Conservation (phyloP, 495 filamentous ascomycete genomes). For the Tuber borchii region DNA sequence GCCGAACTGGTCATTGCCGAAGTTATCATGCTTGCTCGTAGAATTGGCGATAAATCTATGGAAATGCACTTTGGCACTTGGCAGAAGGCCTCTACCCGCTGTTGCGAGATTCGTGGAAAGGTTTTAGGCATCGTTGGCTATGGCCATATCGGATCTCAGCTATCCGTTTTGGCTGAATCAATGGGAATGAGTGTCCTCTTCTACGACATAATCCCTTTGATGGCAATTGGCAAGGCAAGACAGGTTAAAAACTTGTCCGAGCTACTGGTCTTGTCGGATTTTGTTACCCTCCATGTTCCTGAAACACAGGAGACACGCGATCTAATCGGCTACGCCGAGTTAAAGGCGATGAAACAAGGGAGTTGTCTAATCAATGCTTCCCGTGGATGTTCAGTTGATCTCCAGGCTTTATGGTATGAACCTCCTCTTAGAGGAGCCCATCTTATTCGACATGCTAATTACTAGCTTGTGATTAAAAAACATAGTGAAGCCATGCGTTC, state of each 20-base stretch:
- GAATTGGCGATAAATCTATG: constrained; percentile 84
- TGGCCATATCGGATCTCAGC: constrained; percentile 93
- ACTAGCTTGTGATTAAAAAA: neutral
- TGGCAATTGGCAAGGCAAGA: constrained; percentile 79
- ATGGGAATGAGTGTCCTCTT: constrained; percentile 98
- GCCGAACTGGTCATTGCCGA: constrained; percentile 93
- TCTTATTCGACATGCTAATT: neutral
- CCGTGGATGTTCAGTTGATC: constrained; percentile 89
- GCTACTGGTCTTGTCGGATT: constrained; percentile 75
- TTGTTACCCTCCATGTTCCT: constrained; percentile 89
- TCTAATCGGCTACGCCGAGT: constrained; percentile 70
- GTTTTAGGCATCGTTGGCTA: constrained; percentile 94
- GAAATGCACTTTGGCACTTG: constrained; percentile 93
- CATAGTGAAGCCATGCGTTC: constrained; percentile 63
- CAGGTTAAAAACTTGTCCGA: constrained; percentile 72
- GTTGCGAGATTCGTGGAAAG: constrained; percentile 98
- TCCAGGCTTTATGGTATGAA: constrained; percentile 59
- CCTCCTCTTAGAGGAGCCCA: neutral
- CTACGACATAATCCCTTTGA: constrained; percentile 86
- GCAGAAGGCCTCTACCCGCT: constrained; percentile 94
- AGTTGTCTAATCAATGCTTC: constrained; percentile 94
- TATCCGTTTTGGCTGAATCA: constrained; percentile 90
- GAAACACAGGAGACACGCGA: constrained; percentile 85
- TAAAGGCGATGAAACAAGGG: constrained; percentile 83
- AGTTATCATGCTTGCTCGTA: constrained; percentile 83